Percentiles rank a stretch among this genome's conserved stretches.
Evolutionary conservation across 805 yeast species (phyloP).

Genomic region (Yarrowia keelungensis): DNA sequence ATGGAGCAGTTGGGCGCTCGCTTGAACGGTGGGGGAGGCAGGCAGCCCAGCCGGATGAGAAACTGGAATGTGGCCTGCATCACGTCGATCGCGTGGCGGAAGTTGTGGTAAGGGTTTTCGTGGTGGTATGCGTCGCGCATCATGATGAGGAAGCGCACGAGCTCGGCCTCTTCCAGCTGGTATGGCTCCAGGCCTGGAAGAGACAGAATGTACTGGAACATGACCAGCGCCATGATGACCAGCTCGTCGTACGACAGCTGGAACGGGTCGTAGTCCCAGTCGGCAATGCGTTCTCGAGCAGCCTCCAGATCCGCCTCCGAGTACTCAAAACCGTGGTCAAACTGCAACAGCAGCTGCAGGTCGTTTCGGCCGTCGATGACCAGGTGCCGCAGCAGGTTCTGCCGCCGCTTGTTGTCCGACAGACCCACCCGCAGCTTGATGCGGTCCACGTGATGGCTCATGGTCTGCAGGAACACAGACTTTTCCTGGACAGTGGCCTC

Average conservation of each 20-base stretch:
- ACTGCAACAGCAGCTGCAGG: slow-evolving; percentile 34
- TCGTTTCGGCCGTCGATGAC: slow-evolving; percentile 28
- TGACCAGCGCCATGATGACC: slow-evolving; percentile 29
- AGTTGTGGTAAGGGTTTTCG: slow-evolving; percentile 92
- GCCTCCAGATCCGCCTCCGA: slow-evolving; percentile 13
- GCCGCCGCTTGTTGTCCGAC: slow-evolving; percentile 33
- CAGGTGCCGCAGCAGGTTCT: slow-evolving; percentile 36
- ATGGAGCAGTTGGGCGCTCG: slow-evolving; percentile 28
- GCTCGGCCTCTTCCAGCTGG: slow-evolving; percentile 53
- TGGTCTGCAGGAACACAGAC: slow-evolving; percentile 12
- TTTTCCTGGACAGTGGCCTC: slow-evolving; percentile 21
- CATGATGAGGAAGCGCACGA: slow-evolving; percentile 67
- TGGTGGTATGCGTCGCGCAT: slow-evolving; percentile 80
- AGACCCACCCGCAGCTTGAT: slow-evolving; percentile 37
- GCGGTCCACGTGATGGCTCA: slow-evolving; percentile 27
- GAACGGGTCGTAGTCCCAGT: slow-evolving; percentile 37
- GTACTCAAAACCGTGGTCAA: slow-evolving; percentile 7
- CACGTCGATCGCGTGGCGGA: slow-evolving; percentile 95
- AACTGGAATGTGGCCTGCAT: slow-evolving; percentile 85
- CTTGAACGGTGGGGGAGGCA: slow-evolving; percentile 46
- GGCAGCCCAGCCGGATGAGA: slow-evolving; percentile 48
- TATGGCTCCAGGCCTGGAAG: slow-evolving; percentile 42
- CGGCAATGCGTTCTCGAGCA: slow-evolving; percentile 25
- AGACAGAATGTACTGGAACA: slow-evolving; percentile 24
- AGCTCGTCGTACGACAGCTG: slow-evolving; percentile 32